These are phyloP conservation scores for Pilobolus umbonatus DNA, from an alignment of 192 early-diverging fungal species.

Conservation along the genomic window DNA sequence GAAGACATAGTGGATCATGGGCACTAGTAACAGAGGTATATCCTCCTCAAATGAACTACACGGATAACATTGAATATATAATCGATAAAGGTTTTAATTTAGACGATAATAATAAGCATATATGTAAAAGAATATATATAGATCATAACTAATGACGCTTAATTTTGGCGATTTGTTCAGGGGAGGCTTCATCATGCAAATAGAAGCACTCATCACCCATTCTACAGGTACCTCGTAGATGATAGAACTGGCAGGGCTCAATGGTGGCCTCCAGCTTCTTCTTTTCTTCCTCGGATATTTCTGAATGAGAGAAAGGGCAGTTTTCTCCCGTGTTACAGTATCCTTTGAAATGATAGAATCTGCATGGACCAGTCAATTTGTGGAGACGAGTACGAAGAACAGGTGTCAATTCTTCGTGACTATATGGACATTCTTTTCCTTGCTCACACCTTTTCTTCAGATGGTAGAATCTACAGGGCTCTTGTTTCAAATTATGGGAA, in stretches of 20 bases:
- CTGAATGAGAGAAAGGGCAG: slow-evolving; percentile 29
- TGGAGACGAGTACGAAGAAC: not conserved
- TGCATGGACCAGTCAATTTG: slow-evolving; percentile 20
- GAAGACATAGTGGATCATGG: too few relatives aligned
- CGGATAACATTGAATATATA: too few relatives aligned
- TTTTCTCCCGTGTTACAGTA: slow-evolving; percentile 32
- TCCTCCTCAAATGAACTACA: too few relatives aligned
- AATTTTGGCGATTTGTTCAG: not conserved
- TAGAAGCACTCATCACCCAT: slow-evolving; percentile 28
- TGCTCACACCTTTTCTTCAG: slow-evolving; percentile 21
- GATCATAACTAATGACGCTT: too few relatives aligned
- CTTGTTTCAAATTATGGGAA: slow-evolving; percentile 23
- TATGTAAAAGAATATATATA: too few relatives aligned
- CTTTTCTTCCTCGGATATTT: slow-evolving; percentile 6
- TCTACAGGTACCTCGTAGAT: slow-evolving; percentile 15
- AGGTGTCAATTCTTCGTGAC: slow-evolving; percentile 19
- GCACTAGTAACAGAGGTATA: too few relatives aligned
- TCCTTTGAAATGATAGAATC: slow-evolving; percentile 36
- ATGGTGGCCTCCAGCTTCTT: slow-evolving; percentile 10
- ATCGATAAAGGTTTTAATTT: too few relatives aligned
- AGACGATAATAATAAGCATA: too few relatives aligned
- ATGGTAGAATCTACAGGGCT: slow-evolving; percentile 33
- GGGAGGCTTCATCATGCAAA: not conserved
- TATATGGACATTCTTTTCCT: slow-evolving; percentile 22
- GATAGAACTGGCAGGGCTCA: slow-evolving; percentile 17